Percentiles rank a stretch among this genome's conserved stretches.
These are phyloP conservation scores for Kwoniella heveanensis DNA, from an alignment of 768 basidiomycete genomes.

Conservation along the genomic window DNA sequence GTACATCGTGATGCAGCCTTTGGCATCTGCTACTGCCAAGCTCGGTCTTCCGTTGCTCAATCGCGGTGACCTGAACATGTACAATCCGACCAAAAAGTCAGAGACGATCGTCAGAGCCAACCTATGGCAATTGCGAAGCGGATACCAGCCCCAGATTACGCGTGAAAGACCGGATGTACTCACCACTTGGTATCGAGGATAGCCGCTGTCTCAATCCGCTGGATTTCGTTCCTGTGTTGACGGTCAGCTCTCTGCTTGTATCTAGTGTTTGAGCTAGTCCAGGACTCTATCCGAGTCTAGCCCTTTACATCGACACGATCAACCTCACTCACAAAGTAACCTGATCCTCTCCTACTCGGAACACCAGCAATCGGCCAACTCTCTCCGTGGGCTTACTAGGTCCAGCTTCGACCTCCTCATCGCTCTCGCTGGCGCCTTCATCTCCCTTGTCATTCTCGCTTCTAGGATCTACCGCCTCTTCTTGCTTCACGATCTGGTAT, in stretches of 20 bases:
- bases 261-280: too few relatives aligned
- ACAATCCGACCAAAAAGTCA: too few relatives aligned
- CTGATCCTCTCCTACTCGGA: slow-evolving; percentile 58
- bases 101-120: too few relatives aligned
- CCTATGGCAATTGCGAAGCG: too few relatives aligned
- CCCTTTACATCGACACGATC: not conserved
- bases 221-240: slow-evolving; percentile 60
- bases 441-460: slow-evolving; percentile 18
- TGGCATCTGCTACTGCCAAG: slow-evolving; percentile 79
- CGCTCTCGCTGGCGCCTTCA: slow-evolving; percentile 27
- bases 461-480: not conserved
- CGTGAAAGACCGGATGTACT: too few relatives aligned
- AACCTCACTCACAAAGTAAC: slow-evolving; percentile 41
- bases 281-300: too few relatives aligned
- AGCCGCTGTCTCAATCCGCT: slow-evolving; percentile 72
- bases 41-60: slow-evolving; percentile 43
- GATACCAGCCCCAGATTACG: too few relatives aligned
- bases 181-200: slow-evolving; percentile 96
- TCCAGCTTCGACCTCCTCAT: slow-evolving; percentile 8
- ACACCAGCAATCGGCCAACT: slow-evolving; percentile 74
- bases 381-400: slow-evolving; percentile 51
- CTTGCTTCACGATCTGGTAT: slow-evolving; percentile 66
- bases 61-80: slow-evolving; percentile 24
- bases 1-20: slow-evolving; percentile 73
- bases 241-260: not conserved